Evolutionary conservation across 2,329 filamentous ascomycete genomes (phyloP).

Genomic region (Scedosporium boydii): DNA sequence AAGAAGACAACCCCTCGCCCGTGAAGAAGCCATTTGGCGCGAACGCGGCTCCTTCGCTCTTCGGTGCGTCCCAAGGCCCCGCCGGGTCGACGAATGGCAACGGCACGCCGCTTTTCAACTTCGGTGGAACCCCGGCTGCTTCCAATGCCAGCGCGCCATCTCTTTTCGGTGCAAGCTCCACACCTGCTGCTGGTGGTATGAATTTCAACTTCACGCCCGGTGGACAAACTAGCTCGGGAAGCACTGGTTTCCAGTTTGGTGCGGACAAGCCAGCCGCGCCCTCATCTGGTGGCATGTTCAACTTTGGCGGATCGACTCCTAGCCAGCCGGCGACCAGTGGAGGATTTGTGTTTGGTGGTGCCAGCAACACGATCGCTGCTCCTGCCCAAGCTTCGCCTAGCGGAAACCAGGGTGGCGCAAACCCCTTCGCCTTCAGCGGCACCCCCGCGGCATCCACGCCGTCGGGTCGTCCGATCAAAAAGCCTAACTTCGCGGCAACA

Average conservation of each 20-base stretch:
- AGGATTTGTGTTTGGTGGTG: slow-evolving; percentile 21
- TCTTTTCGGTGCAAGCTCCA: slow-evolving; percentile 26
- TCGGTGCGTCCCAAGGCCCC: slow-evolving; percentile 13
- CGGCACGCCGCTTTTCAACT: slow-evolving; percentile 24
- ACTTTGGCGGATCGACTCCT: not conserved
- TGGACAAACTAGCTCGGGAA: slow-evolving; percentile 9
- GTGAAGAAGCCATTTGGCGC: slow-evolving; percentile 19
- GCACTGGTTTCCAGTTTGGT: slow-evolving; percentile 13
- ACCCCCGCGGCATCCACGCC: slow-evolving; percentile 10
- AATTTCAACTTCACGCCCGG: slow-evolving; percentile 3
- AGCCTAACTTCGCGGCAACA: slow-evolving; percentile 10
- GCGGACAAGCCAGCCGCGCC: slow-evolving; percentile 9
- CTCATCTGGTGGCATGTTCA: not conserved
- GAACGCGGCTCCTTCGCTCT: slow-evolving; percentile 12
- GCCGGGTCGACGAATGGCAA: slow-evolving; percentile 8
- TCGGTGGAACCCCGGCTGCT: slow-evolving; percentile 17
- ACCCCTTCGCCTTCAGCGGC: slow-evolving; percentile 27
- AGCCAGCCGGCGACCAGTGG: slow-evolving; percentile 8
- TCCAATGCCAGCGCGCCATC: slow-evolving; percentile 18
- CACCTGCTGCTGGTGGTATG: slow-evolving; percentile 12
- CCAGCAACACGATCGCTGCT: slow-evolving; percentile 12
- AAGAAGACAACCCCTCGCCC: slow-evolving; percentile 19
- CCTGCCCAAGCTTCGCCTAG: slow-evolving; percentile 10
- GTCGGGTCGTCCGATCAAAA: slow-evolving; percentile 4
- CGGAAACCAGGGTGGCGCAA: slow-evolving; percentile 22